phyloP scores from a whole-genome alignment of 345 rosid genomes.

The Stellera chamaejasme region DNA sequence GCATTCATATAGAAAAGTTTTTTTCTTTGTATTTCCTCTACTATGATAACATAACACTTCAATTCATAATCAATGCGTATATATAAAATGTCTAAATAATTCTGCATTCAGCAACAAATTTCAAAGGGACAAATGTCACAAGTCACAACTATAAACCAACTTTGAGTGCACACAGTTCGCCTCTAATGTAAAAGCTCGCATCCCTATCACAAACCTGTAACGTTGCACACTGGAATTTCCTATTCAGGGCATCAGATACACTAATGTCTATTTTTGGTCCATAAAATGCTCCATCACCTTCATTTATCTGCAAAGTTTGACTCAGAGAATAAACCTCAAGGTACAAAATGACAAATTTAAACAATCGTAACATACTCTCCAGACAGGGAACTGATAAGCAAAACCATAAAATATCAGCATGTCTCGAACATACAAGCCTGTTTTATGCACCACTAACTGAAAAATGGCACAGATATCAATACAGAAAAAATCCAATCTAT shows the following conservation, averaged over 20 bases:
- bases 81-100: too few relatives aligned
- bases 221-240: constrained; percentile 95
- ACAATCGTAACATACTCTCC: not conserved
- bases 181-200: not conserved
- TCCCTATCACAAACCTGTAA: constrained; percentile 52
- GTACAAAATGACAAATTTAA: not conserved
- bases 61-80: too few relatives aligned
- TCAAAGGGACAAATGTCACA: too few relatives aligned
- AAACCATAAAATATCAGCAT: not conserved
- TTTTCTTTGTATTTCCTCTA: too few relatives aligned
- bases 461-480: not conserved
- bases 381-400: constrained; percentile 1
- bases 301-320: constrained; percentile 50
- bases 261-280: constrained; percentile 99
- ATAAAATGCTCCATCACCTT: constrained; percentile 97
- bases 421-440: not conserved
- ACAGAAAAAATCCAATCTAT: not conserved
- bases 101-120: too few relatives aligned
- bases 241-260: constrained; percentile 87
- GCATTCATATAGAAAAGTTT: too few relatives aligned
- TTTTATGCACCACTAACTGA: not conserved
- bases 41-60: too few relatives aligned
- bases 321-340: constrained; percentile 1
- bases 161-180: too few relatives aligned
- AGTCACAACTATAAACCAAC: too few relatives aligned